These are phyloP conservation scores for Trypanosoma boissoni DNA, from an alignment of 208 protist genomes.

Conservation along the genomic window DNA sequence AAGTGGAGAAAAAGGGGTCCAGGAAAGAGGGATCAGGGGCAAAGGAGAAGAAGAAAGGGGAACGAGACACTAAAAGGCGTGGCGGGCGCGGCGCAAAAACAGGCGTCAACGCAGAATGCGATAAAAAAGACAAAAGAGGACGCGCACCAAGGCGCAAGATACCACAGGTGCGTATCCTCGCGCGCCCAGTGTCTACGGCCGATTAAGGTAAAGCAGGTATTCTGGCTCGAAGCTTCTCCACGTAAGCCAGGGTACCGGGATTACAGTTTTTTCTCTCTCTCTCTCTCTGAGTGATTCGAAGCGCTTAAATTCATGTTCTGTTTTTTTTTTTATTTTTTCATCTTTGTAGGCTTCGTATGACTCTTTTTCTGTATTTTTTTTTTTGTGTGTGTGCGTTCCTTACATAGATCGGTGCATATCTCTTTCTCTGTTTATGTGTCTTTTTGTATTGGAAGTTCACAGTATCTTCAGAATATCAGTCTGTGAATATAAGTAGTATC, in stretches of 20 bases:
- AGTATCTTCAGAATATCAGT: too few relatives aligned
- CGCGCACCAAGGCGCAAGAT: not conserved
- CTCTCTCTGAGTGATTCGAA: not conserved
- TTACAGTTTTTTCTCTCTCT: not conserved
- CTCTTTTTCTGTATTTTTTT: not conserved
- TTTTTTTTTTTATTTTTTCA: conserved; percentile 3
- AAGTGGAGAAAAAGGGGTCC: not conserved
- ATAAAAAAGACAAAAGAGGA: not conserved
- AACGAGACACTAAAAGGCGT: not conserved
- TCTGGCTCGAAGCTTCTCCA: too few relatives aligned
- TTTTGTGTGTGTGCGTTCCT: not conserved
- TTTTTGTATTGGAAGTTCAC: not conserved
- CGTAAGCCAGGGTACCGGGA: not conserved
- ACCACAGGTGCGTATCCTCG: too few relatives aligned
- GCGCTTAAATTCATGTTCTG: not conserved
- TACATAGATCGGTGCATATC: too few relatives aligned
- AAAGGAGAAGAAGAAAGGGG: not conserved
- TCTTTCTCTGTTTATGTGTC: not conserved
- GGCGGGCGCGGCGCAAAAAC: not conserved
- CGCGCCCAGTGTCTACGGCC: too few relatives aligned
- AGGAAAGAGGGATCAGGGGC: not conserved
- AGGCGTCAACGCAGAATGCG: not conserved
- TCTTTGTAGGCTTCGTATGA: not conserved
- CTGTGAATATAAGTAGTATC: too few relatives aligned
- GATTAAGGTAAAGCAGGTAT: too few relatives aligned